These are phyloP conservation scores for Diaporthe citrichinensis DNA, from an alignment of 2,329 filamentous ascomycete species.

Conservation along the genomic window DNA sequence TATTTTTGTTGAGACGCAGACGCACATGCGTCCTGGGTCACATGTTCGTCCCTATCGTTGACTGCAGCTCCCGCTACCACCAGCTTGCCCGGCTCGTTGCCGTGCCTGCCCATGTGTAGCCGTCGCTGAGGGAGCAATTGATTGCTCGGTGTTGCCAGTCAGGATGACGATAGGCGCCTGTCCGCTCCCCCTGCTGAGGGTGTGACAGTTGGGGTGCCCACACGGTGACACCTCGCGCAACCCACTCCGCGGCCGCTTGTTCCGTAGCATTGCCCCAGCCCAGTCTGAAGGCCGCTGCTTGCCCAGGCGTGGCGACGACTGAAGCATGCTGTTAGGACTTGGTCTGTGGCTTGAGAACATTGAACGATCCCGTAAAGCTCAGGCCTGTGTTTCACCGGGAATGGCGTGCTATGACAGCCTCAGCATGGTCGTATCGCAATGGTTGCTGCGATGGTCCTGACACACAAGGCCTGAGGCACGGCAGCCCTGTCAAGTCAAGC, in stretches of 20 bases:
- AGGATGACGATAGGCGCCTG: background rate
- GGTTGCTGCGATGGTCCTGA: too few relatives aligned
- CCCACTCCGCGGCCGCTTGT: background rate
- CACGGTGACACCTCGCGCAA: background rate
- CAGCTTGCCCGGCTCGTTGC: background rate
- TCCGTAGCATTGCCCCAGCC: background rate
- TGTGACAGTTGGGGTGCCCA: background rate
- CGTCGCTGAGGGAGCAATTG: background rate
- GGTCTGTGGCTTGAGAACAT: background rate
- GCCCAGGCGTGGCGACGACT: background rate
- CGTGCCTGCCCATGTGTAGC: background rate
- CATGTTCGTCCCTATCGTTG: background rate
- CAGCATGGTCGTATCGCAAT: background rate
- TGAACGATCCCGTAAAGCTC: background rate
- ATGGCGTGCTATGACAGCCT: background rate
- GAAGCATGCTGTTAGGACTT: background rate
- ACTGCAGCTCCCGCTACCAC: background rate
- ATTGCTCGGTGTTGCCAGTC: background rate
- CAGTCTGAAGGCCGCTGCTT: background rate
- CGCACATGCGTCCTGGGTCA: background rate
- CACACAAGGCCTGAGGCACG: background rate
- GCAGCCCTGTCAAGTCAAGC: background rate
- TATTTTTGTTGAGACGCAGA: background rate
- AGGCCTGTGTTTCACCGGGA: too few relatives aligned
- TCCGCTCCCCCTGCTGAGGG: background rate